These are phyloP conservation scores for Chytriomyces confervae DNA, from an alignment of 192 early-diverging fungal genomes.

Conservation along the genomic window DNA sequence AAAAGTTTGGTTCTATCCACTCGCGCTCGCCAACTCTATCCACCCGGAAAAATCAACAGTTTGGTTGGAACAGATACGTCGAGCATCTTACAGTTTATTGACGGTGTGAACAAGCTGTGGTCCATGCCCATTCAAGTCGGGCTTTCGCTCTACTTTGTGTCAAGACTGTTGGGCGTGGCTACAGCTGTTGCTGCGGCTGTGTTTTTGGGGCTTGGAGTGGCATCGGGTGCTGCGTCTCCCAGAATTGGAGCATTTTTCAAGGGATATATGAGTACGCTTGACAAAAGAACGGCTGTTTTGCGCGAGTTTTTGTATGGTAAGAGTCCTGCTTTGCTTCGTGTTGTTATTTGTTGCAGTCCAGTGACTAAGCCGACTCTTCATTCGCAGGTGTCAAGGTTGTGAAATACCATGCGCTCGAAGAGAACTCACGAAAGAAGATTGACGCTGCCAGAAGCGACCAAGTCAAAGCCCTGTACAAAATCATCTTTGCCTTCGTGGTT, in stretches of 20 bases:
- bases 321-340: not conserved
- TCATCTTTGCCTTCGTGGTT: constrained; percentile 19
- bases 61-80: constrained; percentile 17
- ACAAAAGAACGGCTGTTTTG: constrained; percentile 22
- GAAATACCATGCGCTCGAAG: constrained; percentile 35
- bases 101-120: constrained; percentile 26
- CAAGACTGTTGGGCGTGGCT: constrained; percentile 4
- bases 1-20: constrained; percentile 24
- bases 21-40: constrained; percentile 10
- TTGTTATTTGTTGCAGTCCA: not conserved
- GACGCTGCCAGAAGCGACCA: not conserved
- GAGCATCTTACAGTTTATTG: constrained; percentile 1
- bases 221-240: not conserved
- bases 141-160: constrained; percentile 27
- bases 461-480: constrained; percentile 5
- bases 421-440: constrained; percentile 7
- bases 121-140: constrained; percentile 33
- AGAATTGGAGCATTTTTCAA: not conserved
- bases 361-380: not conserved
- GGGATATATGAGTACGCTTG: constrained; percentile 8
- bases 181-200: constrained; percentile 22
- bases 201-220: constrained; percentile 7
- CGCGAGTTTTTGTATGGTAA: constrained; percentile 34
- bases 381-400: constrained; percentile 21
- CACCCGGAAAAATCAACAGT: constrained; percentile 30